Evolutionary conservation across 2,329 filamentous ascomycete species (phyloP).

Genomic region (Beauveria brongniartii): DNA sequence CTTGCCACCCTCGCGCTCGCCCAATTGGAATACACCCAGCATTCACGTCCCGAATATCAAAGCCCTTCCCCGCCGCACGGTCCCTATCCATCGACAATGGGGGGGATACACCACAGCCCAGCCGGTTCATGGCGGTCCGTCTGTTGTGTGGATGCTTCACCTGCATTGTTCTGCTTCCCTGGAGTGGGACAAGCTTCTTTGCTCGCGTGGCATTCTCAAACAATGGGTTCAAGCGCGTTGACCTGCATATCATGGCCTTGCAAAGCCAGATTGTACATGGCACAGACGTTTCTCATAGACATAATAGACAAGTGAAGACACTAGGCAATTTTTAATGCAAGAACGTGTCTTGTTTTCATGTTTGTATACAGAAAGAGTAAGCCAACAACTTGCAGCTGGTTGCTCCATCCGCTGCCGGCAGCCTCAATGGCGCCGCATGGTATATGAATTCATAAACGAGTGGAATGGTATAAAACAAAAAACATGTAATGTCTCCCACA

Average conservation of each 20-base stretch:
- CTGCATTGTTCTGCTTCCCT: background rate
- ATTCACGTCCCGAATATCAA: background rate
- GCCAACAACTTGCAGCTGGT: background rate
- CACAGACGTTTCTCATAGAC: background rate
- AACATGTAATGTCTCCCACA: background rate
- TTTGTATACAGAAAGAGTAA: background rate
- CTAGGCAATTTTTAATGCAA: background rate
- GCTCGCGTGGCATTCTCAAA: background rate
- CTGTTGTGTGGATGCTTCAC: no score
- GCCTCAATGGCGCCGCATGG: background rate
- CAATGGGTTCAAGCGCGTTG: background rate
- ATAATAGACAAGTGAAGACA: background rate
- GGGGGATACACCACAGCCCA: no score
- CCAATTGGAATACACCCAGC: background rate
- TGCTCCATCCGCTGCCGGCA: background rate
- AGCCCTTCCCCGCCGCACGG: background rate
- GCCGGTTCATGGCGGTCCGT: no score
- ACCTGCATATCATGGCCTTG: background rate
- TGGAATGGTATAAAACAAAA: conserved; percentile 8
- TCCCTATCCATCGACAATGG: background rate
- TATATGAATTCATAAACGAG: conserved; percentile 4
- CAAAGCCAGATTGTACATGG: background rate
- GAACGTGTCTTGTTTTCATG: background rate
- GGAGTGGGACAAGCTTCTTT: background rate
- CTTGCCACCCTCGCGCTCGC: background rate